A percentile compares a stretch with the other conserved stretches of the same genome.
phyloP scores from a whole-genome alignment of 306 rosid species.

The Benincasa hispida region DNA sequence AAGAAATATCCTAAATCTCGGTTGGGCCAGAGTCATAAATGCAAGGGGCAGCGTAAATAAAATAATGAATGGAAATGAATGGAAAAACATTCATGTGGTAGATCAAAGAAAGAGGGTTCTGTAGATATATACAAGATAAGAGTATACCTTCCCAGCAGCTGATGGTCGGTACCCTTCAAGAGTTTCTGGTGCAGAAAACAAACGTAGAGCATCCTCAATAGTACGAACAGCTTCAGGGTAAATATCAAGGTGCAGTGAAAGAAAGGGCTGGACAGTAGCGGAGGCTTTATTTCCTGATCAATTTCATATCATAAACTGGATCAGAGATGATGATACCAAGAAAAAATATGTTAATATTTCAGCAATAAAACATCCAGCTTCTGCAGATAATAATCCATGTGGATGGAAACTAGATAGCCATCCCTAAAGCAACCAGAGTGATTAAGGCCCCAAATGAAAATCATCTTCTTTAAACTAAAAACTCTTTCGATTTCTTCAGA shows the following conservation, averaged over 20 bases:
- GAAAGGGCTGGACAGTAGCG: conserved; percentile 73
- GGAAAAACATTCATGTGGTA: background rate
- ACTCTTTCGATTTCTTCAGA: background rate
- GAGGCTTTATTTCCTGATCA: conserved; percentile 48
- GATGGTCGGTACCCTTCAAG: conserved; percentile 87
- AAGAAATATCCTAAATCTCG: background rate
- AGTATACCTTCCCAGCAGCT: conserved; percentile 55
- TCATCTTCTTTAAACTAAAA: background rate
- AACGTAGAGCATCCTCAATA: conserved; percentile 74
- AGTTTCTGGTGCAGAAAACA: conserved; percentile 82
- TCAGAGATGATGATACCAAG: background rate
- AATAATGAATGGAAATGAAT: background rate
- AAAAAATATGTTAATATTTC: background rate
- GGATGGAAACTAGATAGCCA: background rate
- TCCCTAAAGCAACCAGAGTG: background rate
- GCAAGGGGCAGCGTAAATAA: background rate
- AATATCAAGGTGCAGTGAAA: conserved; percentile 86
- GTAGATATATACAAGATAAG: background rate
- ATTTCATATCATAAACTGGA: conserved; percentile 3
- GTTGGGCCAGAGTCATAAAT: background rate
- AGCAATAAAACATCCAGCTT: background rate
- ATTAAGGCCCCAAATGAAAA: background rate
- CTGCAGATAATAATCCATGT: background rate
- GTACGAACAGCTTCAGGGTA: conserved; percentile 55
- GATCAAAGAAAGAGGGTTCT: background rate